Percentiles rank a stretch among this genome's conserved stretches.
Evolutionary conservation across 352 stramenopile species (phyloP).

Genomic region (Pythium phragmiticola): DNA sequence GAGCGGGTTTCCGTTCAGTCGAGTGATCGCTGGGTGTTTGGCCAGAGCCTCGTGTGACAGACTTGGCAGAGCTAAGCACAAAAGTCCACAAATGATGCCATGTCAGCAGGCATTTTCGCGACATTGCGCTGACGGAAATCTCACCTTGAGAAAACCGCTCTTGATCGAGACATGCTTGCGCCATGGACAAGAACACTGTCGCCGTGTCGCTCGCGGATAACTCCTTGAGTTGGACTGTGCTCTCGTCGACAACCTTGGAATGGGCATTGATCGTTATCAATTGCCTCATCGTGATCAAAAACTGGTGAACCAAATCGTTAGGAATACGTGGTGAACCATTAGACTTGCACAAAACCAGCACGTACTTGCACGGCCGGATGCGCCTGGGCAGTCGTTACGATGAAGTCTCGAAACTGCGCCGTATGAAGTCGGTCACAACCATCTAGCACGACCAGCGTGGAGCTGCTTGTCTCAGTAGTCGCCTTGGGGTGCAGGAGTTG

Average conservation of each 20-base stretch:
- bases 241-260: slow-evolving; percentile 24
- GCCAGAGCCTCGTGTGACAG: slow-evolving; percentile 18
- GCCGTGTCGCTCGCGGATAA: slow-evolving; percentile 43
- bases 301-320: slow-evolving; percentile 7
- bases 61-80: slow-evolving; percentile 25
- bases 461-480: not conserved
- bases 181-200: slow-evolving; percentile 48
- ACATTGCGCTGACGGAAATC: slow-evolving; percentile 7
- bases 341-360: not conserved
- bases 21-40: slow-evolving; percentile 31
- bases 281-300: slow-evolving; percentile 26
- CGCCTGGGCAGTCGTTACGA: slow-evolving; percentile 36
- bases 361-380: slow-evolving; percentile 49
- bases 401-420: slow-evolving; percentile 40
- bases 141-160: slow-evolving; percentile 42
- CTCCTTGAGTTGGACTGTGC: slow-evolving; percentile 30
- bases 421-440: slow-evolving; percentile 52
- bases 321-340: not conserved
- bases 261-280: slow-evolving; percentile 20
- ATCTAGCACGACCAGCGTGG: slow-evolving; percentile 53
- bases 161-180: slow-evolving; percentile 35
- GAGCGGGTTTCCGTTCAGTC: slow-evolving; percentile 36
- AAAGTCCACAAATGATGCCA: not conserved
- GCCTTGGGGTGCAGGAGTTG: slow-evolving; percentile 15
- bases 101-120: not conserved